phyloP scores from a whole-genome alignment of 495 filamentous ascomycete genomes.

The Evernia prunastri region DNA sequence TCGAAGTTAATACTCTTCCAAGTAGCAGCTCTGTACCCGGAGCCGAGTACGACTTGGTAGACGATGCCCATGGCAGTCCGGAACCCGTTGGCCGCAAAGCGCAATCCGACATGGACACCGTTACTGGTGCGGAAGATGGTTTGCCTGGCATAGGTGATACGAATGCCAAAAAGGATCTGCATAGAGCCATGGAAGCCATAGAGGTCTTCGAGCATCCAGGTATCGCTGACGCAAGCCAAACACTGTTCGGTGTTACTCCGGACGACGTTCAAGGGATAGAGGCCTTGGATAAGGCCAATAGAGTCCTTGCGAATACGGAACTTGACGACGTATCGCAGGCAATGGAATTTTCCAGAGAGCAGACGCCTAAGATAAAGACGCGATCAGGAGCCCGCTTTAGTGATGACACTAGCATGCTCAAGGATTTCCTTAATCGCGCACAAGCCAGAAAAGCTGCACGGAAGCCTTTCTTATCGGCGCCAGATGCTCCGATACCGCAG shows the following conservation, averaged over 20 bases:
- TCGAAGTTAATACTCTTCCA: not conserved
- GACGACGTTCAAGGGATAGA: not conserved
- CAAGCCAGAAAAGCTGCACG: constrained; percentile 54
- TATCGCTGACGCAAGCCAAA: not conserved
- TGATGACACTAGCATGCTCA: constrained; percentile 54
- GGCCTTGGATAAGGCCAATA: constrained; percentile 11
- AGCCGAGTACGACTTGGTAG: not conserved
- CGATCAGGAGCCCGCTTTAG: constrained; percentile 30
- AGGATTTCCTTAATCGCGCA: constrained; percentile 55
- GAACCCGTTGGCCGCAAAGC: not conserved
- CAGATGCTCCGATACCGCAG: constrained; percentile 28
- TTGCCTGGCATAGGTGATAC: not conserved
- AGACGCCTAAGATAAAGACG: constrained; percentile 18
- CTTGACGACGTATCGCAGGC: constrained; percentile 10
- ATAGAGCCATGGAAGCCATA: constrained; percentile 19
- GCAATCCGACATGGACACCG: not conserved
- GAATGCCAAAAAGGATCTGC: constrained; percentile 11
- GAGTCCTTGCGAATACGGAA: constrained; percentile 14
- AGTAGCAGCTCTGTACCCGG: not conserved
- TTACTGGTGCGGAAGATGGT: not conserved
- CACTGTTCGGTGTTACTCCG: not conserved
- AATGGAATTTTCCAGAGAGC: constrained; percentile 1
- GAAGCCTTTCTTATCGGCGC: constrained; percentile 24
- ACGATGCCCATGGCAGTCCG: not conserved
- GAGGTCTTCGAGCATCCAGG: constrained; percentile 13